Base-by-base conservation (phyloP, 2,329 filamentous ascomycete genomes). In the Colletotrichum acutatum region DNA sequence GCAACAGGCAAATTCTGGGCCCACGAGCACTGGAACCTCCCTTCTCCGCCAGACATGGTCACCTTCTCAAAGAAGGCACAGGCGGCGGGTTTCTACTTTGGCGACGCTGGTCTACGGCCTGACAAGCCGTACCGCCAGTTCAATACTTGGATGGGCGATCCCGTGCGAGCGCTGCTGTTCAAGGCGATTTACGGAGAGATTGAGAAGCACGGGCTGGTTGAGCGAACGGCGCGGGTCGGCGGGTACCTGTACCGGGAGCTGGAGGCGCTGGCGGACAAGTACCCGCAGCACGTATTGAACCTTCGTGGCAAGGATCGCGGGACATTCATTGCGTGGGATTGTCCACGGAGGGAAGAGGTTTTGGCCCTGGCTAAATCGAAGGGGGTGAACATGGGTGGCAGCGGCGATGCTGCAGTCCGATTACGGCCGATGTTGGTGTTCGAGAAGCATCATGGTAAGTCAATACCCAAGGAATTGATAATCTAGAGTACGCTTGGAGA, bases 141-240 rank as follows among this genome's bases (percentile, higher is more conserved):
- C 89, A 98, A 98, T 88, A 98, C 95, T 61, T 97, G 95, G 95
- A 97, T 97, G 92, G 95, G 95, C 78, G 95, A 98, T 85, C 95
- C 95, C 19, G 92, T 93, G 16, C 92, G 94, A 72, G 94, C 93
- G 19, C 86, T 98, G 72, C 88, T 98, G 76, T 97, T 97, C 92
- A 91, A 93, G 75, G 93, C 91, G 79, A 97, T 98, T 84, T 90
- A 96, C 80, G 84, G 93, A 71, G 95, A 98, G 85, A 92, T 97
- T 69, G 86, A 95, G 83, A 87, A 90, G 63, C 87, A 94, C 70
- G 90, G 93, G 78, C 89, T 98, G 19, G 94, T 98, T 63, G 86
- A 90, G 80, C 88, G 95, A 83, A 97, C 95, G 3, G 93, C 94
- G 42, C 84, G 85, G 70, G 93, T 94, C 16, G 95, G 95, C 74